Evolutionary conservation across 768 basidiomycete genomes (phyloP).

Genomic region (Lactarius hengduanensis): DNA sequence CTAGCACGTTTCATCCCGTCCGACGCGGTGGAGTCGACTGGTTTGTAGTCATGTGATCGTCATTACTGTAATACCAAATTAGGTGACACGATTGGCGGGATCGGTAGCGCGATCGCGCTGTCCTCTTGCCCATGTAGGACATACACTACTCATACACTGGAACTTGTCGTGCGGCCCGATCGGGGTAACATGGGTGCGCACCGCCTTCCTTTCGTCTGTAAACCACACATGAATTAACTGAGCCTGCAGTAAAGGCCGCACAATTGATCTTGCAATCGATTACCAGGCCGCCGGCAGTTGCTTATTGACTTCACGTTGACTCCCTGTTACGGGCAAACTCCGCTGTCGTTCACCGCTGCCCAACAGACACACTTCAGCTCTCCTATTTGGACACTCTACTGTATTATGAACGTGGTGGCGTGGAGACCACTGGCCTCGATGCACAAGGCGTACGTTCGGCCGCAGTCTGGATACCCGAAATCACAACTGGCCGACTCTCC

Average conservation of each 20-base stretch:
- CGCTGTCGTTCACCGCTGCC: constrained; percentile 50
- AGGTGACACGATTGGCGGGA: constrained; percentile 54
- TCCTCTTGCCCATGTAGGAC: constrained; percentile 38
- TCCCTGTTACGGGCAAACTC: constrained; percentile 50
- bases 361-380: constrained; percentile 49
- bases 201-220: not conserved
- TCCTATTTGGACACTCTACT: constrained; percentile 51
- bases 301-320: constrained; percentile 54
- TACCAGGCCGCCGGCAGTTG: constrained; percentile 66
- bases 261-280: constrained; percentile 41
- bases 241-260: constrained; percentile 41
- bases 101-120: constrained; percentile 45
- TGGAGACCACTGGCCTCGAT: constrained; percentile 56
- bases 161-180: constrained; percentile 52
- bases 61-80: not conserved
- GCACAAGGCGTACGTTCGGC: constrained; percentile 46
- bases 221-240: not conserved
- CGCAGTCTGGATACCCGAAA: constrained; percentile 33
- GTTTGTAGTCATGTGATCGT: constrained; percentile 17
- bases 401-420: constrained; percentile 46
- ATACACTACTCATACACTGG: too few relatives aligned
- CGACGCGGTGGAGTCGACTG: constrained; percentile 10
- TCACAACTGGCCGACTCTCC: constrained; percentile 41
- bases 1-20: constrained; percentile 37
- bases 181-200: constrained; percentile 55